Percentiles rank a stretch among this genome's conserved stretches.
These are phyloP conservation scores for Clitopilus passeckerianus DNA, from an alignment of 768 basidiomycete genomes.

Conservation along the genomic window DNA sequence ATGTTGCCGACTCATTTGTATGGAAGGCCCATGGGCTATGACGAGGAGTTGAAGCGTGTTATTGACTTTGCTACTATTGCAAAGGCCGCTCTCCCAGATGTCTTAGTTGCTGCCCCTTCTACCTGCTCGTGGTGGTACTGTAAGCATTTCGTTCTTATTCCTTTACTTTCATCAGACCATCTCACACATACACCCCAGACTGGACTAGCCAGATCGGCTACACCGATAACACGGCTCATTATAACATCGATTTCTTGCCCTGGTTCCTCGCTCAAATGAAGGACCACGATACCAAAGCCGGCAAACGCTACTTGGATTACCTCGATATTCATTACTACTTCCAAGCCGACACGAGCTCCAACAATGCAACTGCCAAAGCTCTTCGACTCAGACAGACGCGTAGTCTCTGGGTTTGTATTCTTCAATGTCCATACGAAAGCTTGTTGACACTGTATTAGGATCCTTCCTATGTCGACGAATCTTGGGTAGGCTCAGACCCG, in stretches of 20 bases:
- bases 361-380: slow-evolving; percentile 46
- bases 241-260: slow-evolving; percentile 49
- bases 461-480: slow-evolving; percentile 47
- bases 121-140: slow-evolving; percentile 43
- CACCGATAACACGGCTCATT: slow-evolving; percentile 44
- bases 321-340: slow-evolving; percentile 57
- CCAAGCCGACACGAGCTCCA: slow-evolving; percentile 47
- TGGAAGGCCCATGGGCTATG: slow-evolving; percentile 38
- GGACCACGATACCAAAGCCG: slow-evolving; percentile 22
- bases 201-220: slow-evolving; percentile 48
- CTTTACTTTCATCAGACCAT: not conserved
- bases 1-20: not conserved
- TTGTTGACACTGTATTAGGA: slow-evolving; percentile 24
- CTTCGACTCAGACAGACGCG: slow-evolving; percentile 44
- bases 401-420: slow-evolving; percentile 39
- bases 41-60: slow-evolving; percentile 46
- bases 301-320: slow-evolving; percentile 45
- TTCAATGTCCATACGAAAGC: not conserved
- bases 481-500: slow-evolving; percentile 38
- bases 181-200: slow-evolving; percentile 22
- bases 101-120: slow-evolving; percentile 42
- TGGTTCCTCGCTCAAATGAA: slow-evolving; percentile 53
- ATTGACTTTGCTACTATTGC: slow-evolving; percentile 33
- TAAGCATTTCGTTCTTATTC: slow-evolving; percentile 14
- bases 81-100: slow-evolving; percentile 39